phyloP scores from a whole-genome alignment of 352 stramenopile genomes.

The Bremia lactucae region DNA sequence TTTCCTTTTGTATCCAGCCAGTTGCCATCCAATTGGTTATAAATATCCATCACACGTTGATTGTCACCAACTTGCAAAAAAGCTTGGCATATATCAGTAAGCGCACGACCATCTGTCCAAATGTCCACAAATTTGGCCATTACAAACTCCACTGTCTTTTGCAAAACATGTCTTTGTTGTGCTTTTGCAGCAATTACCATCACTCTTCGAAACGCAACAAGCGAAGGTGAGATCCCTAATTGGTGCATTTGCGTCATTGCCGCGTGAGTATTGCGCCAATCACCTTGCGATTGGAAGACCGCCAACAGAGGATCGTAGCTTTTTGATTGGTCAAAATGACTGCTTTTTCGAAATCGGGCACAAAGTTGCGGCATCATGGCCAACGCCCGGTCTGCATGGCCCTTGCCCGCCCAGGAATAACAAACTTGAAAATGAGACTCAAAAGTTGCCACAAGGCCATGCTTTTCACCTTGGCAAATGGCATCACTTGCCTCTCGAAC shows the following conservation, averaged over 20 bases:
- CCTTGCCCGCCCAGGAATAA: conserved; percentile 35
- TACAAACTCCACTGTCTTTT: conserved; percentile 38
- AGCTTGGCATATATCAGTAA: conserved; percentile 58
- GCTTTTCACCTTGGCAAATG: conserved; percentile 24
- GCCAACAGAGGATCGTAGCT: conserved; percentile 48
- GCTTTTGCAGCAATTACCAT: conserved; percentile 44
- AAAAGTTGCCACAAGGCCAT: conserved; percentile 25
- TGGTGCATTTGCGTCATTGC: conserved; percentile 58
- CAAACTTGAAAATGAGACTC: conserved; percentile 37
- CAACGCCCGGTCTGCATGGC: conserved; percentile 35
- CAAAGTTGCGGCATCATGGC: conserved; percentile 23
- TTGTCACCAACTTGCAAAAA: conserved; percentile 36
- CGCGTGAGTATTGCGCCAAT: conserved; percentile 47
- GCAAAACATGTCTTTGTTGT: conserved; percentile 31
- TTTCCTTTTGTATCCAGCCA: conserved; percentile 32
- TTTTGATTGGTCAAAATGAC: conserved; percentile 7
- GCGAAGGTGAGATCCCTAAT: conserved; percentile 28
- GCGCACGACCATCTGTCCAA: conserved; percentile 31
- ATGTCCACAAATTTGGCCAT: conserved; percentile 25
- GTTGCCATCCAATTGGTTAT: conserved; percentile 24
- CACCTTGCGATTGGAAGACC: conserved; percentile 41
- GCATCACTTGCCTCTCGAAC: conserved; percentile 44
- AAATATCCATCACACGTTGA: conserved; percentile 33
- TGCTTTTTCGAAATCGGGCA: conserved; percentile 9
- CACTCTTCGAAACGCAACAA: conserved; percentile 49